A percentile compares a stretch with the other conserved stretches of the same genome.
phyloP scores from a whole-genome alignment of 1,284 basidiomycete genomes.

The Cryptococcus sp. region DNA sequence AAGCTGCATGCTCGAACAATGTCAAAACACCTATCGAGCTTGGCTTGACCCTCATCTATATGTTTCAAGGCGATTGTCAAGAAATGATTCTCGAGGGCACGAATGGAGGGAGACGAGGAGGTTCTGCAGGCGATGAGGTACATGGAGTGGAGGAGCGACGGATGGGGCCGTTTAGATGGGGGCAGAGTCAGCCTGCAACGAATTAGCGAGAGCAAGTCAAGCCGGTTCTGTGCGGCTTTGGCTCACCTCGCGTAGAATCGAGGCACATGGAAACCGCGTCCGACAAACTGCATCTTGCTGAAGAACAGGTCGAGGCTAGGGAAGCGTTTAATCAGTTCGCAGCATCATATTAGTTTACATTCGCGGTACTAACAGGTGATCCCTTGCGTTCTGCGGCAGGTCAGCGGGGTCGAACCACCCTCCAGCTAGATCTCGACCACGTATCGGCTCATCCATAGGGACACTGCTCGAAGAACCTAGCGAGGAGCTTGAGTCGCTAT shows the following conservation, averaged over 20 bases:
- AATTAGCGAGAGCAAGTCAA: neutral
- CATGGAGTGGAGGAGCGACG: slow-evolving; percentile 46
- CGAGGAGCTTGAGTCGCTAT: slow-evolving; percentile 5
- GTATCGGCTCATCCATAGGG: no score
- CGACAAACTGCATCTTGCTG: slow-evolving; percentile 32
- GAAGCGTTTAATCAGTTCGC: neutral
- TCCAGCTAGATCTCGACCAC: slow-evolving; percentile 23
- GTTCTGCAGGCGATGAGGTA: slow-evolving; percentile 39
- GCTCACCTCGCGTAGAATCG: slow-evolving; percentile 43
- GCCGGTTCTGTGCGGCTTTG: neutral
- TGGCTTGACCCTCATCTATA: slow-evolving; percentile 30
- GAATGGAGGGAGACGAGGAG: slow-evolving; percentile 34
- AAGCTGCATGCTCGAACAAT: slow-evolving; percentile 39
- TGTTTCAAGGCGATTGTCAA: slow-evolving; percentile 32
- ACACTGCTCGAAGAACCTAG: neutral
- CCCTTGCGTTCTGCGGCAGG: slow-evolving; percentile 39
- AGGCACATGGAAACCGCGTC: slow-evolving; percentile 40
- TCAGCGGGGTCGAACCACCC: slow-evolving; percentile 48
- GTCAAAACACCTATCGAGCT: slow-evolving; percentile 39
- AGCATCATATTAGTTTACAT: neutral
- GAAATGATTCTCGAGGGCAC: slow-evolving; percentile 40
- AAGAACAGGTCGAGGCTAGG: slow-evolving; percentile 44
- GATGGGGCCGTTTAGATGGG: slow-evolving; percentile 39
- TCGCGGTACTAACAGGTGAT: slow-evolving; percentile 37
- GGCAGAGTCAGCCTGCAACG: slow-evolving; percentile 34